Conservation (phyloP, 2,329 filamentous ascomycete genomes). For the Penicillium rolfsii region DNA sequence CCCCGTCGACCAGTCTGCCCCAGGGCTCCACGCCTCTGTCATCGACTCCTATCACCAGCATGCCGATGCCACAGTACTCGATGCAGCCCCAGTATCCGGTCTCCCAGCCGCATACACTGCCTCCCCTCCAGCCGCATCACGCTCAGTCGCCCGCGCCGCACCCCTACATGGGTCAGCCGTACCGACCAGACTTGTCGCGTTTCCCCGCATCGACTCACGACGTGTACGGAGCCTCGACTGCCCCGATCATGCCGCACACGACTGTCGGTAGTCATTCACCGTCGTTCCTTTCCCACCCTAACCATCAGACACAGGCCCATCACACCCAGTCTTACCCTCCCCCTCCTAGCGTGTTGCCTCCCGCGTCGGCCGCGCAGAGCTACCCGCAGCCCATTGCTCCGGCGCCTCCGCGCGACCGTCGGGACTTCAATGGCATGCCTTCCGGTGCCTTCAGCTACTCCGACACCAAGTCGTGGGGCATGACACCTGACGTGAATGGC, state of each 20-base stretch:
- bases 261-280: slow-evolving; percentile 48
- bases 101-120: slow-evolving; percentile 50
- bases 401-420: slow-evolving; percentile 59
- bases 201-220: slow-evolving; percentile 49
- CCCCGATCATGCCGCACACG: slow-evolving; percentile 48
- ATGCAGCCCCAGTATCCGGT: slow-evolving; percentile 51
- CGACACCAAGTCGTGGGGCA: slow-evolving; percentile 57
- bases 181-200: slow-evolving; percentile 48
- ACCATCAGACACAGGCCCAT: slow-evolving; percentile 43
- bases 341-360: slow-evolving; percentile 62
- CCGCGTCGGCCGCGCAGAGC: slow-evolving; percentile 66
- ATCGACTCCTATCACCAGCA: slow-evolving; percentile 50
- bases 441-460: slow-evolving; percentile 65
- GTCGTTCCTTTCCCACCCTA: slow-evolving; percentile 47
- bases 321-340: slow-evolving; percentile 46
- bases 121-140: slow-evolving; percentile 52
- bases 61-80: slow-evolving; percentile 52
- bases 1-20: slow-evolving; percentile 50
- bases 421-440: slow-evolving; percentile 70
- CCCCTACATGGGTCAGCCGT: slow-evolving; percentile 47
- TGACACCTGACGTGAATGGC: slow-evolving; percentile 45
- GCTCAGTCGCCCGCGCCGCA: slow-evolving; percentile 49
- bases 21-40: slow-evolving; percentile 51
- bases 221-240: slow-evolving; percentile 47
- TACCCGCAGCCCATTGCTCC: slow-evolving; percentile 78